A percentile compares a stretch with the other conserved stretches of the same genome.
Conservation (phyloP, 2,329 filamentous ascomycete genomes). For the Clarireedia monteithiana region DNA sequence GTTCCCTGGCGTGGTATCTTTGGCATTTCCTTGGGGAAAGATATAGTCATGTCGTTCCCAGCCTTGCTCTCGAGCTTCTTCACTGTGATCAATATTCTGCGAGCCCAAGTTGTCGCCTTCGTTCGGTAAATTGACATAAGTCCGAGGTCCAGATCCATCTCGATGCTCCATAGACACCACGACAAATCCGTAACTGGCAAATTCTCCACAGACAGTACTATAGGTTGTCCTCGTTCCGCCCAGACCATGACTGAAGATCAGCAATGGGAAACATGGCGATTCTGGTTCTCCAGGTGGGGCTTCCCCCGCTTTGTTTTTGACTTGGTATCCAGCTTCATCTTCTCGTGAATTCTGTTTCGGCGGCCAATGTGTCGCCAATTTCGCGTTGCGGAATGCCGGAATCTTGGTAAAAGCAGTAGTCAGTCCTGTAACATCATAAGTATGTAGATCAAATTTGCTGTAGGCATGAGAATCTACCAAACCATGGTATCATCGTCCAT, state of each 20-base stretch:
- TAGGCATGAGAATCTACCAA: neutral
- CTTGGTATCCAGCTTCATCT: conserved; percentile 30
- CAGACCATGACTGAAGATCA: conserved; percentile 60
- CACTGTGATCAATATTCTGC: conserved; percentile 24
- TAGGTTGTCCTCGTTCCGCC: conserved; percentile 57
- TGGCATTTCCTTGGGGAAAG: conserved; percentile 48
- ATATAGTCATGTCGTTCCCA: conserved; percentile 53
- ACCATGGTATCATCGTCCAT: conserved; percentile 37
- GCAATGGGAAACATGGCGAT: conserved; percentile 47
- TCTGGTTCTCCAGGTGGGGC: conserved; percentile 32
- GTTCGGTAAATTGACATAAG: conserved; percentile 49
- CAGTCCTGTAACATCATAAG: conserved; percentile 17
- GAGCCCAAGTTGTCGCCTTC: conserved; percentile 31
- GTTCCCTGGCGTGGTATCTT: conserved; percentile 46
- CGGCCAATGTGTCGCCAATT: conserved; percentile 48
- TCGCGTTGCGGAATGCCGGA: conserved; percentile 54
- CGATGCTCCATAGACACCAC: conserved; percentile 58
- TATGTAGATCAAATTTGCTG: neutral
- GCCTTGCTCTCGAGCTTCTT: conserved; percentile 31
- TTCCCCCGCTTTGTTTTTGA: conserved; percentile 34
- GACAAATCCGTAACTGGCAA: conserved; percentile 58
- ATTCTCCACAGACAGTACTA: conserved; percentile 55
- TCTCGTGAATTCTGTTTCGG: conserved; percentile 33
- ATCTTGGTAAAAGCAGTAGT: conserved; percentile 58
- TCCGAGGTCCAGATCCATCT: conserved; percentile 55